phyloP scores from a whole-genome alignment of 2,329 filamentous ascomycete genomes.

The Mollisiaceae sp. region DNA sequence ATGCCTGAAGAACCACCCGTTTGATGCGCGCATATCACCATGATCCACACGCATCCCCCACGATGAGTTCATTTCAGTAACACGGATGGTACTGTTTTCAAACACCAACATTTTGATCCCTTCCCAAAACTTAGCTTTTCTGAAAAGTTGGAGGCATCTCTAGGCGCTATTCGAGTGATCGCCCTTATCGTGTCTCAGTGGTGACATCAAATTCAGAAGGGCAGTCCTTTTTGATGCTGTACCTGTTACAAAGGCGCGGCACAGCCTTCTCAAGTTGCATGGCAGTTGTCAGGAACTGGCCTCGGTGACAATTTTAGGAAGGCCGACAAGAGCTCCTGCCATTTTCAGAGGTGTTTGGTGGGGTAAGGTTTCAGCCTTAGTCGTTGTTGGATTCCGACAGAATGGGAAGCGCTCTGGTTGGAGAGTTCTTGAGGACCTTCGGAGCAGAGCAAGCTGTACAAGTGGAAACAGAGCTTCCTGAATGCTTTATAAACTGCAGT shows the following conservation, averaged over 20 bases:
- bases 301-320: background rate
- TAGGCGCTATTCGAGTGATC: background rate
- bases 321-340: background rate
- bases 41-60: background rate
- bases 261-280: background rate
- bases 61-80: background rate
- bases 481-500: background rate
- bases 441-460: background rate
- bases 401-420: background rate
- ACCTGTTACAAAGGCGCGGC: background rate
- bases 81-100: background rate
- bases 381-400: background rate
- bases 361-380: background rate
- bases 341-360: background rate
- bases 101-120: slow-evolving; percentile 2
- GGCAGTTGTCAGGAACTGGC: background rate
- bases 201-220: no score
- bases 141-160: background rate
- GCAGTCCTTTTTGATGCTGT: background rate
- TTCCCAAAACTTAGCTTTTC: background rate
- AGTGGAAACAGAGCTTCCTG: background rate
- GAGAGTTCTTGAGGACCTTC: background rate
- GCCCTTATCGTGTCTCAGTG: background rate
- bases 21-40: slow-evolving; percentile 1
- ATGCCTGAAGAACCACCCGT: background rate